Conservation (phyloP, 2,329 filamentous ascomycete species). For the Cladosporium velox region DNA sequence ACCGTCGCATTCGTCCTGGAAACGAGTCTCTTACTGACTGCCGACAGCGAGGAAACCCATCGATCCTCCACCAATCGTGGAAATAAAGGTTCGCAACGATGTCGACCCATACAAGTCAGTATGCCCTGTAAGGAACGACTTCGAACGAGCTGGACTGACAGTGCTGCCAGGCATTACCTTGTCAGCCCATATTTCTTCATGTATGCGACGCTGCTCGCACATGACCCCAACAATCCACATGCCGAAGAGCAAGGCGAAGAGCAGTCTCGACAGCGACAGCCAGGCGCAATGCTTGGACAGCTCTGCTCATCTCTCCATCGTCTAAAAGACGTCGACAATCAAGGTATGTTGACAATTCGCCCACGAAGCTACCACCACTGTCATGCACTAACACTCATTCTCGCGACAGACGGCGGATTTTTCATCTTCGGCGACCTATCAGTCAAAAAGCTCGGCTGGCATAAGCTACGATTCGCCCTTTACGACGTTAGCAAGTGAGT, state of each 20-base stretch:
- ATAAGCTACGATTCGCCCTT: conserved; percentile 73
- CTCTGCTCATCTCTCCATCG: conserved; percentile 79
- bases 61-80: conserved; percentile 82
- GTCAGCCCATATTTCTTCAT: conserved; percentile 68
- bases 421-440: conserved; percentile 92
- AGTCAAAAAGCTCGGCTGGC: conserved; percentile 71
- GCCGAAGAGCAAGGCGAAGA: conserved; percentile 28
- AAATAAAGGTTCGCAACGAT: conserved; percentile 63
- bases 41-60: conserved; percentile 75
- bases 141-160: background rate
- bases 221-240: conserved; percentile 18
- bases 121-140: background rate
- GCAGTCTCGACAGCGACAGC: conserved; percentile 7
- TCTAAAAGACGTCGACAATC: conserved; percentile 74
- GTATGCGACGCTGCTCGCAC: conserved; percentile 54
- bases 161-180: conserved; percentile 55
- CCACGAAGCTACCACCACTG: background rate
- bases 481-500: conserved; percentile 62
- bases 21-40: conserved; percentile 17
- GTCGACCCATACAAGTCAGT: conserved; percentile 22
- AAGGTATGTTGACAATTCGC: conserved; percentile 41
- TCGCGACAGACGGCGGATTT: conserved; percentile 68
- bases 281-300: conserved; percentile 56
- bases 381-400: conserved; percentile 7
- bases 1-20: conserved; percentile 9